These are phyloP conservation scores for Aureobasidium vineae DNA, from an alignment of 2,329 filamentous ascomycete genomes.

Conservation along the genomic window DNA sequence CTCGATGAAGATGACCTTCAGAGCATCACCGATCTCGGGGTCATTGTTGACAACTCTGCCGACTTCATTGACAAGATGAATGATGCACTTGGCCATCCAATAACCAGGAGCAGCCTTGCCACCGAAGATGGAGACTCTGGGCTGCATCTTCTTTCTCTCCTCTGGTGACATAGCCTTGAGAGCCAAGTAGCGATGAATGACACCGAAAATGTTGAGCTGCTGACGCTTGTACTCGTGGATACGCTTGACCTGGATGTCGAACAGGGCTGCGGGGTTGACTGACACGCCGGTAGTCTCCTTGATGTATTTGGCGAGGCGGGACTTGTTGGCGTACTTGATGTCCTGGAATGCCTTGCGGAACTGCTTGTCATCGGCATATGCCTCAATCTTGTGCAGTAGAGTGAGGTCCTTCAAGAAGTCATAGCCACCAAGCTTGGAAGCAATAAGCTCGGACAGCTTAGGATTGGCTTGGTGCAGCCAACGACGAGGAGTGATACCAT, in stretches of 20 bases:
- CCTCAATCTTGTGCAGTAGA: constrained; percentile 78
- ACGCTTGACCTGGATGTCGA: constrained; percentile 97
- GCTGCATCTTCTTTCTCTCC: constrained; percentile 80
- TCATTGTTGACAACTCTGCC: constrained; percentile 90
- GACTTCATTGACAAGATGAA: constrained; percentile 92
- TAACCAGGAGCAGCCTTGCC: constrained; percentile 97
- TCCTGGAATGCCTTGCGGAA: constrained; percentile 95
- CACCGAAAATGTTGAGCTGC: constrained; percentile 89
- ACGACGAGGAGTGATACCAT: constrained; percentile 91
- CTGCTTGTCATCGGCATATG: constrained; percentile 76
- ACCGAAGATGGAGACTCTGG: constrained; percentile 93
- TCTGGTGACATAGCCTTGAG: constrained; percentile 83
- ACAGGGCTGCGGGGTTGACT: constrained; percentile 84
- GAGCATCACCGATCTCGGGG: constrained; percentile 81
- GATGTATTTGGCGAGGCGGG: constrained; percentile 87
- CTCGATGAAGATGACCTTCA: constrained; percentile 96
- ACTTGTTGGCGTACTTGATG: constrained; percentile 96
- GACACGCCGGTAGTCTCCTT: constrained; percentile 73
- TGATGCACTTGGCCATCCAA: constrained; percentile 99
- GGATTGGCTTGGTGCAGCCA: constrained; percentile 99
- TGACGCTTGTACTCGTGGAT: constrained; percentile 97
- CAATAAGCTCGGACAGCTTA: constrained; percentile 84
- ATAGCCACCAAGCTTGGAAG: constrained; percentile 78
- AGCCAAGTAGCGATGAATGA: constrained; percentile 88
- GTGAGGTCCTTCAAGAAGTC: constrained; percentile 90